Percentiles rank a stretch among this genome's conserved stretches.
Conservation (phyloP, 352 stramenopile genomes). For the Phytophthora ramorum region DNA sequence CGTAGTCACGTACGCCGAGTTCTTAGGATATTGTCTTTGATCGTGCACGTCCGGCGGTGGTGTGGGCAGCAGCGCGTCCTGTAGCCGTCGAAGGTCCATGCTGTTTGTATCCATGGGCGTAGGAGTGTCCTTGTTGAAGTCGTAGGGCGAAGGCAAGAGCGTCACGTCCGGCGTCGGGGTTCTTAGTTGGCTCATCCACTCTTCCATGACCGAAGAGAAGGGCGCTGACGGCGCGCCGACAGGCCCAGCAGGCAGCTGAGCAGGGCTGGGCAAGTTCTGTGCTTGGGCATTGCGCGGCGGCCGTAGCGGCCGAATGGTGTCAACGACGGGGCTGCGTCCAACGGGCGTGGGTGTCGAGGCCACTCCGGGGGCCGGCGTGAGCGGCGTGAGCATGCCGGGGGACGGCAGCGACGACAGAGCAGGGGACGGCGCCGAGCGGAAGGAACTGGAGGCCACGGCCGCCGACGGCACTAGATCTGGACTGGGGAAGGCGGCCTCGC, state of each 20-base stretch:
- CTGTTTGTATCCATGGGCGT: constrained; percentile 72
- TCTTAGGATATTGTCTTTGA: constrained; percentile 70
- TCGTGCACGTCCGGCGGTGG: constrained; percentile 67
- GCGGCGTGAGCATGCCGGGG: constrained; percentile 61
- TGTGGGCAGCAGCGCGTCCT: constrained; percentile 78
- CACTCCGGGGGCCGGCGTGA: constrained; percentile 27
- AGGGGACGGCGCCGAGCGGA: constrained; percentile 40
- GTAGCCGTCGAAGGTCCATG: constrained; percentile 75
- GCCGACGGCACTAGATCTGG: constrained; percentile 37
- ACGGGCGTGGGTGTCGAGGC: constrained; percentile 16
- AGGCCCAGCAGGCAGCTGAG: constrained; percentile 23
- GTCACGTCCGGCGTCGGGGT: constrained; percentile 84
- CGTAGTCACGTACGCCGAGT: constrained; percentile 60
- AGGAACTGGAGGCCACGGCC: constrained; percentile 40
- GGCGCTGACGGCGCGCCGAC: constrained; percentile 45
- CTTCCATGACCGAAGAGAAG: constrained; percentile 77
- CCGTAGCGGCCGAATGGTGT: constrained; percentile 35
- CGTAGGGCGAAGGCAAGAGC: constrained; percentile 77
- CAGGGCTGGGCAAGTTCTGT: constrained; percentile 26
- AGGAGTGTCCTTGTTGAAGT: constrained; percentile 80
- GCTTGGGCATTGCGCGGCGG: constrained; percentile 22
- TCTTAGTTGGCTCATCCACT: constrained; percentile 83
- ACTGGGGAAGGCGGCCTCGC: constrained; percentile 46
- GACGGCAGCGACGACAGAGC: constrained; percentile 54
- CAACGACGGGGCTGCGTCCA: constrained; percentile 45